phyloP scores from a whole-genome alignment of 345 rosid genomes.

The Lumnitzera racemosa region DNA sequence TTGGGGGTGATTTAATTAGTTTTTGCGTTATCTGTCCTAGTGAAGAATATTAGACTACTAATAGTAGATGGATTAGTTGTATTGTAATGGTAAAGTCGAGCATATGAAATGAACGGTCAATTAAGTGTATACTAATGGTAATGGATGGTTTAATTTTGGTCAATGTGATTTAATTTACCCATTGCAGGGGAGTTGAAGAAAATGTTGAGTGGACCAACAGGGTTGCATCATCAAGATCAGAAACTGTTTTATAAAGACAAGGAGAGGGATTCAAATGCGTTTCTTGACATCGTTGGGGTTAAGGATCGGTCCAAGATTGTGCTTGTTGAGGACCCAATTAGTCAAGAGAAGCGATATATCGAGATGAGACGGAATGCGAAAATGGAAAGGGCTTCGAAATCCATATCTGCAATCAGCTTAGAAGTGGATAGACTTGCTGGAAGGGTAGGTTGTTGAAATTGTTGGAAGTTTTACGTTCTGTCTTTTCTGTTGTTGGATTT shows the following conservation, averaged over 20 bases:
- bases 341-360: conserved; percentile 77
- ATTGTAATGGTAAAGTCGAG: too few relatives aligned
- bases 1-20: too few relatives aligned
- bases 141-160: not conserved
- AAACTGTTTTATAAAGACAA: conserved; percentile 83
- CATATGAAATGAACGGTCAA: too few relatives aligned
- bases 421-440: conserved; percentile 87
- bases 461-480: too few relatives aligned
- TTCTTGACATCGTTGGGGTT: conserved; percentile 81
- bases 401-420: conserved; percentile 79
- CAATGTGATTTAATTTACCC: not conserved
- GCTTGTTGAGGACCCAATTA: conserved; percentile 74
- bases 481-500: not conserved
- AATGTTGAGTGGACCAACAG: conserved; percentile 80
- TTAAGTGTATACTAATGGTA: not conserved
- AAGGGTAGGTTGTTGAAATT: conserved; percentile 34
- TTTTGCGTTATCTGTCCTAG: too few relatives aligned
- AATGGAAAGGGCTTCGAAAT: conserved; percentile 84
- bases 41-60: too few relatives aligned
- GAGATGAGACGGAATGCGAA: conserved; percentile 83
- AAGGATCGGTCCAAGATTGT: conserved; percentile 90
- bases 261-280: conserved; percentile 88
- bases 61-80: too few relatives aligned
- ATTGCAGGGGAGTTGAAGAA: conserved; percentile 93
- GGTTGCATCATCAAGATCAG: conserved; percentile 89